Percentiles rank a stretch among this genome's conserved stretches.
phyloP scores from a whole-genome alignment of 768 basidiomycete genomes.

The Suillus americanus region DNA sequence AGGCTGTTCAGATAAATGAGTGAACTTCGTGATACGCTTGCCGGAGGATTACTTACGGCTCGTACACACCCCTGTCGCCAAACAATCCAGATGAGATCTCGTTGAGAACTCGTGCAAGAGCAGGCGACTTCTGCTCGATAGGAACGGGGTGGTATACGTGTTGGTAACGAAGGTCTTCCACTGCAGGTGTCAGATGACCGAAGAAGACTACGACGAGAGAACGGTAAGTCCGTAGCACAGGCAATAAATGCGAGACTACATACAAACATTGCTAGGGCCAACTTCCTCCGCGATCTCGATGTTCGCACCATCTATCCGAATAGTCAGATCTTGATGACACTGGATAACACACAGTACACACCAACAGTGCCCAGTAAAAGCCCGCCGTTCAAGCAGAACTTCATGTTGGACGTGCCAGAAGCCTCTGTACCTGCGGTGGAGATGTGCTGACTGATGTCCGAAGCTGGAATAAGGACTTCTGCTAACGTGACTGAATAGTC shows the following conservation, averaged over 20 bases:
- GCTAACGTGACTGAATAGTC: conserved; percentile 90
- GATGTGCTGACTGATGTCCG: conserved; percentile 95
- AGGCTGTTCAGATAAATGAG: conserved; percentile 39
- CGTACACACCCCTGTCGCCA: conserved; percentile 79
- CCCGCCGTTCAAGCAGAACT: conserved; percentile 90
- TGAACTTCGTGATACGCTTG: conserved; percentile 19
- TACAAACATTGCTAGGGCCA: conserved; percentile 89
- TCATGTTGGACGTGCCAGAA: conserved; percentile 82
- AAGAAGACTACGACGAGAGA: conserved; percentile 69
- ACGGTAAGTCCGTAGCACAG: not conserved
- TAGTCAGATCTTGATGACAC: not conserved
- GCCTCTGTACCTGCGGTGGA: conserved; percentile 96
- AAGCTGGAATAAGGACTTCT: conserved; percentile 86
- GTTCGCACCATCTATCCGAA: conserved; percentile 77
- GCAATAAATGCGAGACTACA: conserved; percentile 33
- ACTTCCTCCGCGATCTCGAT: conserved; percentile 97
- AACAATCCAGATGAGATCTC: conserved; percentile 77
- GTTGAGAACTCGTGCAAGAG: conserved; percentile 76
- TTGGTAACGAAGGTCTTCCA: conserved; percentile 84
- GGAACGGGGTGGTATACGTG: conserved; percentile 83
- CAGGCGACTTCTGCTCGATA: conserved; percentile 80
- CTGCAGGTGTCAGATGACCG: conserved; percentile 82
- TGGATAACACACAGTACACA: conserved; percentile 23
- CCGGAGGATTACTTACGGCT: conserved; percentile 59
- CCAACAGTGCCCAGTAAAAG: conserved; percentile 83